A percentile compares a stretch with the other conserved stretches of the same genome.
These are phyloP conservation scores for Heteromeles arbutifolia DNA, from an alignment of 306 rosid species.

Conservation along the genomic window DNA sequence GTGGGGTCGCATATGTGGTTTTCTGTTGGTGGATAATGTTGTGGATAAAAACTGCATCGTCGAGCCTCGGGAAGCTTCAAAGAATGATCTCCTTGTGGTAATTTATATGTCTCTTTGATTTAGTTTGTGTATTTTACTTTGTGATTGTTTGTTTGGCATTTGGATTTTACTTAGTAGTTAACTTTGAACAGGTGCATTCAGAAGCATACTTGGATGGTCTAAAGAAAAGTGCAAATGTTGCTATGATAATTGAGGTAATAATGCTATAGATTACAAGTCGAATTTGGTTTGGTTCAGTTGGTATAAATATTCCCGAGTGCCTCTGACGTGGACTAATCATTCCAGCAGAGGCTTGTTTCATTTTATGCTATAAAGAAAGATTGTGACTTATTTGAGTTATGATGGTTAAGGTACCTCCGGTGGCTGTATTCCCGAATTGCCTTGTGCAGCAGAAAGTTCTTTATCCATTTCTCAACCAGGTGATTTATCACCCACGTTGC, in stretches of 20 bases:
- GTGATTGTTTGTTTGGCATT: not conserved
- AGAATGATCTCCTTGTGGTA: conserved; percentile 87
- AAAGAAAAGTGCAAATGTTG: conserved; percentile 66
- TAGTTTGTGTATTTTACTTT: not conserved
- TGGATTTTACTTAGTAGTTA: not conserved
- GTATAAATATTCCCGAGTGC: not conserved
- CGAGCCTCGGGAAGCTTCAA: conserved; percentile 84
- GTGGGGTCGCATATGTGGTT: conserved; percentile 78
- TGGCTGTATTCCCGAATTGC: conserved; percentile 69
- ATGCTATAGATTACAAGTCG: not conserved
- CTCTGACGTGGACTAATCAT: not conserved
- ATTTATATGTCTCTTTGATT: not conserved
- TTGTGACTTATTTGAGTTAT: conserved; percentile 13
- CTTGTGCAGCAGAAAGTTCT: conserved; percentile 71
- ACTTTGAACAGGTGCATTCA: conserved; percentile 63
- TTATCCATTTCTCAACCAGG: conserved; percentile 79
- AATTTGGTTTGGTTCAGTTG: not conserved
- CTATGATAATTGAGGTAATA: conserved; percentile 73
- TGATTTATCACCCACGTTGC: conserved; percentile 6
- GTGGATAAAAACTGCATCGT: conserved; percentile 40
- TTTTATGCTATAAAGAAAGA: not conserved
- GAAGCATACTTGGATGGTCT: conserved; percentile 68
- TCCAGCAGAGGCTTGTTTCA: not conserved
- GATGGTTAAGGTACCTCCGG: conserved; percentile 68
- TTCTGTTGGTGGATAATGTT: conserved; percentile 47